A percentile compares a stretch with the other conserved stretches of the same genome.
Evolutionary conservation across 352 stramenopile species (phyloP).

Genomic region (Phytophthora melonis): DNA sequence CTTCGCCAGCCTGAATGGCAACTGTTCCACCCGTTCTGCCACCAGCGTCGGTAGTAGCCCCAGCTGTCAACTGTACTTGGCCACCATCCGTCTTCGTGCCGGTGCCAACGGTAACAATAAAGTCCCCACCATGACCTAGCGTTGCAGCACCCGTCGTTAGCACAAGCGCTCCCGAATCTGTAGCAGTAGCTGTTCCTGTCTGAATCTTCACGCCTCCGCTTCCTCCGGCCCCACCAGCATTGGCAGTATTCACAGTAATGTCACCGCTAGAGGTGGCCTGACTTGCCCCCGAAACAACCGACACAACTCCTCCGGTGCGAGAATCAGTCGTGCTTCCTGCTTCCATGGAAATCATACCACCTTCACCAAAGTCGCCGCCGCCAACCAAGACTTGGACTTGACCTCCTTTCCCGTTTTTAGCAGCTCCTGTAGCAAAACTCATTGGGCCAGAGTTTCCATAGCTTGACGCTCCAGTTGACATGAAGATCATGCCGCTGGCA

Average conservation of each 20-base stretch:
- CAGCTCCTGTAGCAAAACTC: slow-evolving; percentile 58
- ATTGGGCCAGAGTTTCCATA: slow-evolving; percentile 70
- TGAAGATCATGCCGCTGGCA: slow-evolving; percentile 54
- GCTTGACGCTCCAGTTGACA: slow-evolving; percentile 54
- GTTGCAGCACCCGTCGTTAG: slow-evolving; percentile 63
- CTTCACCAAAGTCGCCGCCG: slow-evolving; percentile 82
- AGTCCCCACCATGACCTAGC: slow-evolving; percentile 67
- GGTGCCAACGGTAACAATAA: slow-evolving; percentile 60
- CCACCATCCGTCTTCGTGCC: slow-evolving; percentile 68
- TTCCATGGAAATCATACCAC: slow-evolving; percentile 76
- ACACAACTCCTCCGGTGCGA: slow-evolving; percentile 70
- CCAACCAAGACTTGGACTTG: slow-evolving; percentile 64
- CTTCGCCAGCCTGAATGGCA: slow-evolving; percentile 68
- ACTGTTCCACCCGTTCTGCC: slow-evolving; percentile 58
- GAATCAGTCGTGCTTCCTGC: slow-evolving; percentile 78
- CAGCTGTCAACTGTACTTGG: slow-evolving; percentile 74
- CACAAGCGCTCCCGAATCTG: slow-evolving; percentile 62
- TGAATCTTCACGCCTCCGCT: slow-evolving; percentile 68
- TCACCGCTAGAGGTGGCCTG: slow-evolving; percentile 75
- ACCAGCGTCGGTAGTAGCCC: slow-evolving; percentile 54
- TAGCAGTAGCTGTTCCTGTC: slow-evolving; percentile 64
- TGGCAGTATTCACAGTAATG: slow-evolving; percentile 66
- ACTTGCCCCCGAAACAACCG: slow-evolving; percentile 66
- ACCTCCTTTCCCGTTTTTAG: slow-evolving; percentile 60
- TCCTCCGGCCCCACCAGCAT: slow-evolving; percentile 61